Evolutionary conservation across 2,329 filamentous ascomycete genomes (phyloP).

Genomic region (Stemphylium beticola): DNA sequence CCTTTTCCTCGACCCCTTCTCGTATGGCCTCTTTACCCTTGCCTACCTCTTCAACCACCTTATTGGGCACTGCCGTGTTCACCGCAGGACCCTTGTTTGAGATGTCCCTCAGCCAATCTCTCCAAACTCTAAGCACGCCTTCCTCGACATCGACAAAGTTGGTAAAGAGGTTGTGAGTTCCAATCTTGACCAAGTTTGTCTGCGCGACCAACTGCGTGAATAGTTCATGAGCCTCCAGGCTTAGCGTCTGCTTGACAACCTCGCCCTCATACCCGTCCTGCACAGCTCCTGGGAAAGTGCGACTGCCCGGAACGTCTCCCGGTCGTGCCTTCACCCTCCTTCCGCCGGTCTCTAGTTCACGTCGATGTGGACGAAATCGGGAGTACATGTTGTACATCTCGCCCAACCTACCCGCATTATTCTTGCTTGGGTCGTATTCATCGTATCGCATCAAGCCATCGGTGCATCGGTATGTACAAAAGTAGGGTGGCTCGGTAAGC

Average conservation of each 20-base stretch:
- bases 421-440: slow-evolving; percentile 41
- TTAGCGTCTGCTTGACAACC: slow-evolving; percentile 64
- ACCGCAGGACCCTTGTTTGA: slow-evolving; percentile 28
- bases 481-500: slow-evolving; percentile 71
- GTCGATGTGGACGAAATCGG: slow-evolving; percentile 69
- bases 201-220: slow-evolving; percentile 77
- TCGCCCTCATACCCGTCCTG: slow-evolving; percentile 46
- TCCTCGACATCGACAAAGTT: slow-evolving; percentile 71
- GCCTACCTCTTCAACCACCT: slow-evolving; percentile 32
- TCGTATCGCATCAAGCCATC: slow-evolving; percentile 60
- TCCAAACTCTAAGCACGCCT: slow-evolving; percentile 72
- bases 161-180: slow-evolving; percentile 65
- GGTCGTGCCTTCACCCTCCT: slow-evolving; percentile 50
- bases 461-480: slow-evolving; percentile 71
- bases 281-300: slow-evolving; percentile 44
- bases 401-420: slow-evolving; percentile 48
- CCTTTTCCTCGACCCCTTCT: slow-evolving; percentile 18
- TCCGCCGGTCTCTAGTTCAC: slow-evolving; percentile 55
- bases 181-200: slow-evolving; percentile 71
- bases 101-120: slow-evolving; percentile 69
- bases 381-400: slow-evolving; percentile 68
- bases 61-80: slow-evolving; percentile 8
- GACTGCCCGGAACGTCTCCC: slow-evolving; percentile 56
- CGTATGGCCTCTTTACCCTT: slow-evolving; percentile 28
- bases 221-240: slow-evolving; percentile 71